These are phyloP conservation scores for Lodderomyces jiufengensis DNA, from an alignment of 1,139 yeast species.

Conservation along the genomic window DNA sequence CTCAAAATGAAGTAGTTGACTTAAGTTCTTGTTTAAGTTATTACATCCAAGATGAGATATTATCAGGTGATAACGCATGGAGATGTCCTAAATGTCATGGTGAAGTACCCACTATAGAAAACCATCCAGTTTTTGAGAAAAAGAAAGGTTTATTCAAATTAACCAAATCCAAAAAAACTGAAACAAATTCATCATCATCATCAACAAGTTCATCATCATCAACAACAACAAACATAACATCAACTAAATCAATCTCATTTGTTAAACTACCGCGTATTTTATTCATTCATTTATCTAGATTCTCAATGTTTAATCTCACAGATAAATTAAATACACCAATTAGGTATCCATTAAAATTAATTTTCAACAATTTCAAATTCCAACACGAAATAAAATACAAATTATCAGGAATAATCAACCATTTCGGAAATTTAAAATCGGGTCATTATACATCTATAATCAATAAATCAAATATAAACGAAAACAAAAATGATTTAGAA, in stretches of 20 bases:
- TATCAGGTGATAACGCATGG: slow-evolving; percentile 77
- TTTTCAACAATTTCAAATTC: slow-evolving; percentile 34
- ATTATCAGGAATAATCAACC: slow-evolving; percentile 62
- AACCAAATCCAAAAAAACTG: slow-evolving; percentile 24
- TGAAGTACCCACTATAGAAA: slow-evolving; percentile 25
- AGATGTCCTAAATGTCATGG: slow-evolving; percentile 66
- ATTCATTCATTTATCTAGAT: slow-evolving; percentile 62
- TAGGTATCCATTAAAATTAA: slow-evolving; percentile 48
- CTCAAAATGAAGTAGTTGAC: slow-evolving; percentile 27
- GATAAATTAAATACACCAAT: slow-evolving; percentile 54
- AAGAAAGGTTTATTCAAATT: slow-evolving; percentile 35
- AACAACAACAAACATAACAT: slow-evolving; percentile 6
- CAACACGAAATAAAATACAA: slow-evolving; percentile 45
- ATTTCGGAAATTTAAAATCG: slow-evolving; percentile 64
- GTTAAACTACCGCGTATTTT: slow-evolving; percentile 62
- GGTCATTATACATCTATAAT: slow-evolving; percentile 75
- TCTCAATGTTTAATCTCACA: slow-evolving; percentile 50
- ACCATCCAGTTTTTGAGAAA: slow-evolving; percentile 37
- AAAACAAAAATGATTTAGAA: slow-evolving; percentile 20
- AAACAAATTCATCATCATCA: slow-evolving; percentile 1
- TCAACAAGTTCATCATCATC: slow-evolving; percentile 19
- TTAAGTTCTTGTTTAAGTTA: slow-evolving; percentile 62
- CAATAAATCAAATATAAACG: slow-evolving; percentile 42
- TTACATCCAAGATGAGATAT: slow-evolving; percentile 64
- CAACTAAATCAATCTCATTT: slow-evolving; percentile 54